Evolutionary conservation across 2,329 filamentous ascomycete genomes (phyloP), one percentile per base, ranked within the genome.

Genomic region (Phialophora tarda): DNA sequence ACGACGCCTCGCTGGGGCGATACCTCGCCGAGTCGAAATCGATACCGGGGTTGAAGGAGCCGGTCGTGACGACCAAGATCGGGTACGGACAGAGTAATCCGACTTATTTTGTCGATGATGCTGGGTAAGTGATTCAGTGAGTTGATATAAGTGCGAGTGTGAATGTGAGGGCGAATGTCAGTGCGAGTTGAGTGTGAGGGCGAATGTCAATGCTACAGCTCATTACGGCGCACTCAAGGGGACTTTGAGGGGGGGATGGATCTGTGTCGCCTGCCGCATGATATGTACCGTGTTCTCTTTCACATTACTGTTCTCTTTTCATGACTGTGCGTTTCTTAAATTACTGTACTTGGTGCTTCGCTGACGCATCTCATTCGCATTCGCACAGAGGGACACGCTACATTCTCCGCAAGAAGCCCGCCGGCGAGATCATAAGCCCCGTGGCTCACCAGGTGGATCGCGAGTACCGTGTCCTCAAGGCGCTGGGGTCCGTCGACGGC

Each of bases 391-490:
- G 86, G 59, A 77, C 80, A 72, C 87, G 87, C 74, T 95, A 89
- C 80, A 92, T 96, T 50, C 85, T 96, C 82, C 90, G 92, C 77
- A 96, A 96, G 85, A 96, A 96, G 80, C 92, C 92, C 0, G 91
- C 92, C n/a, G 92, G 92, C 68, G 86, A 87, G 79, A 87, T 96
- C 55, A 83, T 96, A 53, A 93, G 90, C 75, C 90, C 91, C 79
- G 91, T 92, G 2, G 92, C 92, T 21, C 92, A 96, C 82, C 90
- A 93, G 78, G 91, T 96, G 75, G 92, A 96, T 82, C 89, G 92
- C 73, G 92, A 96, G 78, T 92, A 92, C 81, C 87, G 89, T 72
- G 88, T 96, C 75, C 88, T 96, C 74, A 86, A 90, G 75, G 91
- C 92, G 7, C 84, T 96, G 30, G 85, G 86, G 72, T 82, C 78